Evolutionary conservation across 2,329 filamentous ascomycete genomes (phyloP).

Genomic region (Arthrobotrys sphaeroides): DNA sequence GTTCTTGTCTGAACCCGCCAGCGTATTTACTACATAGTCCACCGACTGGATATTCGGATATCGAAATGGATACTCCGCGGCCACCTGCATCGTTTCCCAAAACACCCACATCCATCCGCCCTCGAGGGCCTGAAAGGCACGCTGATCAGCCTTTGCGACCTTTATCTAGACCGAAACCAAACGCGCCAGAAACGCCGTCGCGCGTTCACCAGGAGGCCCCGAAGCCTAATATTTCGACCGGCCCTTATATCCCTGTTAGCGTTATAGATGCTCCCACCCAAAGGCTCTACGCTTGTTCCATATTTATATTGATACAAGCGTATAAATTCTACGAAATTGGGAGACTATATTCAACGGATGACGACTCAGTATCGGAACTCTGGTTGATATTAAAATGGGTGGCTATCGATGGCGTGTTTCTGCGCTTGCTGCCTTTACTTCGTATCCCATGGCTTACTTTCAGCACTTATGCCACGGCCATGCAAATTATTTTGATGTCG

Average conservation of each 20-base stretch:
- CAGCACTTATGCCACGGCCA: constrained; percentile 74
- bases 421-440: constrained; percentile 85
- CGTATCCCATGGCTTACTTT: constrained; percentile 93
- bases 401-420: constrained; percentile 81
- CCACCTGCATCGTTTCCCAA: constrained; percentile 44
- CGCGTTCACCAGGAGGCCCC: not conserved
- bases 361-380: constrained; percentile 74
- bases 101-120: constrained; percentile 39
- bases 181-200: not conserved
- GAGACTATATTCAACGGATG: constrained; percentile 68
- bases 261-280: constrained; percentile 91
- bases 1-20: not conserved
- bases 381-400: constrained; percentile 95
- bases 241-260: constrained; percentile 79
- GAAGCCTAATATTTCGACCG: constrained; percentile 14
- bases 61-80: constrained; percentile 40
- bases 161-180: constrained; percentile 42
- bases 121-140: constrained; percentile 27
- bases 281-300: constrained; percentile 82
- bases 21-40: not conserved
- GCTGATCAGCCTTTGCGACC: constrained; percentile 39
- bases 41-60: not conserved
- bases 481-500: constrained; percentile 61
- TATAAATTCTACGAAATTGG: constrained; percentile 82
- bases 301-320: constrained; percentile 78